Conservation (phyloP, 2,329 filamentous ascomycete species). For the Chaetomiaceae sp. region DNA sequence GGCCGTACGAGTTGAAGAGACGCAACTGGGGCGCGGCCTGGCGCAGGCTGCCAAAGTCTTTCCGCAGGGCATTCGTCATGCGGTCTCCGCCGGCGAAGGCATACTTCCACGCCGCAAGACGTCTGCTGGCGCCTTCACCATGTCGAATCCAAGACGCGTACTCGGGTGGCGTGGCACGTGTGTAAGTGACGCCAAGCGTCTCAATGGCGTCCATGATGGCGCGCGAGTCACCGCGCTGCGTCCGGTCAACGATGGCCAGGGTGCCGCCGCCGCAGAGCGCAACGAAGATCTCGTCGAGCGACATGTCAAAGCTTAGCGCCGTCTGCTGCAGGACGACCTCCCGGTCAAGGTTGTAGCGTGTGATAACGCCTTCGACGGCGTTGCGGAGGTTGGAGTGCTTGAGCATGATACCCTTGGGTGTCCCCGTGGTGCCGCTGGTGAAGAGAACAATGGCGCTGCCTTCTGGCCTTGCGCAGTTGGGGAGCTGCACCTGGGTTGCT, state of each 20-base stretch:
- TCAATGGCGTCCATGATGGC: conserved; percentile 29
- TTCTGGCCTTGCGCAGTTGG: no score
- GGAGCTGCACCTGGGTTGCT: no score
- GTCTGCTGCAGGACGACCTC: conserved; percentile 32
- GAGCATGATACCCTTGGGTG: conserved; percentile 35
- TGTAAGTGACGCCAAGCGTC: conserved; percentile 28
- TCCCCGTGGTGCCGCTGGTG: no score
- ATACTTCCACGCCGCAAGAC: conserved; percentile 25
- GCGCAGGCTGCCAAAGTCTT: background rate
- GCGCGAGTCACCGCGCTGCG: conserved; percentile 28
- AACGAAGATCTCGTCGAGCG: conserved; percentile 28
- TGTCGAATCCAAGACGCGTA: conserved; percentile 23
- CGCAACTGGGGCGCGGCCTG: conserved; percentile 11
- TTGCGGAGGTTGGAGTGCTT: conserved; percentile 14
- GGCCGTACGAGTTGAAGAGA: conserved; percentile 27
- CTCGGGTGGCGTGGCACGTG: conserved; percentile 33
- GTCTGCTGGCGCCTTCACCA: no score
- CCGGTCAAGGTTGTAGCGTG: conserved; percentile 7
- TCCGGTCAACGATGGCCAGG: conserved; percentile 27
- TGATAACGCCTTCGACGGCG: conserved; percentile 15
- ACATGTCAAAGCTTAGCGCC: conserved; percentile 31
- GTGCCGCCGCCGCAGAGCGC: conserved; percentile 29
- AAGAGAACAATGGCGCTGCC: no score
- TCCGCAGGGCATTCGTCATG: background rate
- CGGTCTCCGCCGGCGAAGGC: conserved; percentile 32